A percentile compares a stretch with the other conserved stretches of the same genome.
phyloP scores from a whole-genome alignment of 1,284 basidiomycete species.

The Porogramme epimiltina region DNA sequence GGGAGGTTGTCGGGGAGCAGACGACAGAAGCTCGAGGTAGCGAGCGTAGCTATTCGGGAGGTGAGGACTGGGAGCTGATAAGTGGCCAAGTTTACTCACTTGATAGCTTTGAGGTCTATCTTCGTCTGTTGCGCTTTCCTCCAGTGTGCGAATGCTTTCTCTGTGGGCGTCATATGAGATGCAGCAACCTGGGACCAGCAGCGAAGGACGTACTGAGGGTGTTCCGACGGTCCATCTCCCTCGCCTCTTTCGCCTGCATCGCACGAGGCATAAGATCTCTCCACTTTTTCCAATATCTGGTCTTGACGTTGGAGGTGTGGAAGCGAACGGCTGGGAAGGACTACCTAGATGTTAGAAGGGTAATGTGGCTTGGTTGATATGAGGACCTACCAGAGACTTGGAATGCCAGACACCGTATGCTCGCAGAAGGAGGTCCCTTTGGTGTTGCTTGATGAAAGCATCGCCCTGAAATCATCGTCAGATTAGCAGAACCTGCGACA shows the following conservation, averaged over 20 bases:
- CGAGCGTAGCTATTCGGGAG: constrained; percentile 52
- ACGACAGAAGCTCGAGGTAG: constrained; percentile 69
- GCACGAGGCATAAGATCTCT: constrained; percentile 68
- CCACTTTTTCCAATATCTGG: constrained; percentile 67
- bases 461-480: constrained; percentile 61
- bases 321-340: constrained; percentile 77
- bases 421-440: constrained; percentile 60
- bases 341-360: constrained; percentile 25
- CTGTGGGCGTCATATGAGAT: constrained; percentile 37
- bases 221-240: constrained; percentile 55
- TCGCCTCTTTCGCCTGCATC: constrained; percentile 62
- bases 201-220: constrained; percentile 55
- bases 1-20: constrained; percentile 27
- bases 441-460: constrained; percentile 55
- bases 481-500: constrained; percentile 3
- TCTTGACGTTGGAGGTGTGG: constrained; percentile 60
- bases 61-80: constrained; percentile 4
- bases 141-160: constrained; percentile 64
- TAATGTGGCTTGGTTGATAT: constrained; percentile 14
- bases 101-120: constrained; percentile 75
- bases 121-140: constrained; percentile 64
- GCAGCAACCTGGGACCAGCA: not conserved
- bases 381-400: constrained; percentile 60
- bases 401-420: constrained; percentile 74
- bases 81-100: constrained; percentile 56